Percentiles rank a stretch among this genome's conserved stretches.
These are phyloP conservation scores for Erigeron canadensis DNA, from an alignment of 129 eudicot species.

Conservation along the genomic window DNA sequence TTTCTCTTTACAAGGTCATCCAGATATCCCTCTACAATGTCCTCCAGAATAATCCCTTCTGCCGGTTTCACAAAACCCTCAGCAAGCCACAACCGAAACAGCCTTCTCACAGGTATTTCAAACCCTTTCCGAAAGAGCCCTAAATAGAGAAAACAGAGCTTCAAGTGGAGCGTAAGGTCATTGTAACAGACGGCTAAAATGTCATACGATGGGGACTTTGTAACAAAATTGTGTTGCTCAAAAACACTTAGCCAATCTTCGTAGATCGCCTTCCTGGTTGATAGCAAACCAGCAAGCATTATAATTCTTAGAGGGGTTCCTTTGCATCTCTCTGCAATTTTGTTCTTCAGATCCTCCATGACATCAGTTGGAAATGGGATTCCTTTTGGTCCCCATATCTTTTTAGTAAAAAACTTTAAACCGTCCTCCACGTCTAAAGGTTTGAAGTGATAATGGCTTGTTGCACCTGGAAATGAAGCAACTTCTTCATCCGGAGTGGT, in stretches of 20 bases:
- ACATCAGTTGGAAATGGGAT: slow-evolving; percentile 21
- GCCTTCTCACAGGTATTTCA: slow-evolving; percentile 35
- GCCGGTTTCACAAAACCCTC: slow-evolving; percentile 39
- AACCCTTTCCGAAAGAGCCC: slow-evolving; percentile 29
- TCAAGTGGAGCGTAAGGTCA: slow-evolving; percentile 32
- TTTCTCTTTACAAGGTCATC: slow-evolving; percentile 41
- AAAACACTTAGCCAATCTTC: slow-evolving; percentile 35
- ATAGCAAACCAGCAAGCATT: slow-evolving; percentile 41
- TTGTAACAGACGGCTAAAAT: slow-evolving; percentile 30
- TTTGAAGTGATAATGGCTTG: slow-evolving; percentile 16
- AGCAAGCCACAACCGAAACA: slow-evolving; percentile 46
- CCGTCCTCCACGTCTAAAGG: slow-evolving; percentile 27
- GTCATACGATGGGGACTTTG: slow-evolving; percentile 17
- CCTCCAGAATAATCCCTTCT: slow-evolving; percentile 22
- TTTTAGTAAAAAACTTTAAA: slow-evolving; percentile 26
- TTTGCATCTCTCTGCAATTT: slow-evolving; percentile 38
- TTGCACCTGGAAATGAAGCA: slow-evolving; percentile 12
- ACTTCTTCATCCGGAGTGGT: slow-evolving; percentile 36
- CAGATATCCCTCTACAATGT: slow-evolving; percentile 35
- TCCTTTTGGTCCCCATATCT: slow-evolving; percentile 23
- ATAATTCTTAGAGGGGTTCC: slow-evolving; percentile 36
- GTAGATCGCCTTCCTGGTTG: background rate
- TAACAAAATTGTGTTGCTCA: slow-evolving; percentile 7
- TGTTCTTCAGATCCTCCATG: slow-evolving; percentile 23
- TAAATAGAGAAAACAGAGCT: slow-evolving; percentile 40